Percentiles rank a stretch among this genome's conserved stretches.
These are phyloP conservation scores for Rhodotorula glutinis DNA, from an alignment of 1,284 basidiomycete genomes.

Conservation along the genomic window DNA sequence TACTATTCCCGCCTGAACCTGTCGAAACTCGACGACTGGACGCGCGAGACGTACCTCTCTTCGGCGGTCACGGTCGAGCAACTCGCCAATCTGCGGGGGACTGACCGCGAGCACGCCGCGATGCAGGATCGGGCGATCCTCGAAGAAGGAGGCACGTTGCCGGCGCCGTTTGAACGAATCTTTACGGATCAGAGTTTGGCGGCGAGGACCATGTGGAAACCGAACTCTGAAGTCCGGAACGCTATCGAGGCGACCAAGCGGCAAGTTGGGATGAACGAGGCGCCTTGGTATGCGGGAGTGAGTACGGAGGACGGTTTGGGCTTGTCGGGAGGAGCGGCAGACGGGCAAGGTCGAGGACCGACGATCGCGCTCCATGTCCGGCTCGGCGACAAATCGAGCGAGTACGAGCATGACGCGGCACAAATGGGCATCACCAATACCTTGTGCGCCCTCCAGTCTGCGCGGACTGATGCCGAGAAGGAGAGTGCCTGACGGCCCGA, in stretches of 20 bases:
- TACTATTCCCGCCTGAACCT: slow-evolving; percentile 17
- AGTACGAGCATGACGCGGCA: slow-evolving; percentile 26
- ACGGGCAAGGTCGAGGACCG: slow-evolving; percentile 4
- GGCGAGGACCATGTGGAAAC: slow-evolving; percentile 12
- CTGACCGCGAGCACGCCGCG: slow-evolving; percentile 1
- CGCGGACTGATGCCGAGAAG: too few species aligned
- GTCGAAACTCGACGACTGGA: slow-evolving; percentile 30
- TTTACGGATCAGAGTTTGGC: slow-evolving; percentile 18
- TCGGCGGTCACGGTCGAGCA: neutral
- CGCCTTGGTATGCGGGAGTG: neutral
- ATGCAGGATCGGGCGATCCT: slow-evolving; percentile 12
- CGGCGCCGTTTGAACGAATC: slow-evolving; percentile 10
- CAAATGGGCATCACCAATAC: slow-evolving; percentile 31
- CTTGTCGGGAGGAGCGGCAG: neutral
- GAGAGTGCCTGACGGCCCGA: neutral
- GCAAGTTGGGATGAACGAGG: neutral
- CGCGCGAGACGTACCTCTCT: slow-evolving; percentile 18
- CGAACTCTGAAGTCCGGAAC: neutral
- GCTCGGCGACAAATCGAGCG: slow-evolving; percentile 26
- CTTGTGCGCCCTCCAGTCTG: slow-evolving; percentile 2
- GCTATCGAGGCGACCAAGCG: slow-evolving; percentile 1
- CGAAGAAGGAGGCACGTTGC: slow-evolving; percentile 22
- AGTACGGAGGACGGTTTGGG: neutral
- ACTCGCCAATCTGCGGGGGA: neutral
- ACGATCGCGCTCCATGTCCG: slow-evolving; percentile 25